Percentiles rank a stretch among this genome's conserved stretches.
These are phyloP conservation scores for Hapsidospora chrysogenum DNA, from an alignment of 495 filamentous ascomycete species.

Conservation along the genomic window DNA sequence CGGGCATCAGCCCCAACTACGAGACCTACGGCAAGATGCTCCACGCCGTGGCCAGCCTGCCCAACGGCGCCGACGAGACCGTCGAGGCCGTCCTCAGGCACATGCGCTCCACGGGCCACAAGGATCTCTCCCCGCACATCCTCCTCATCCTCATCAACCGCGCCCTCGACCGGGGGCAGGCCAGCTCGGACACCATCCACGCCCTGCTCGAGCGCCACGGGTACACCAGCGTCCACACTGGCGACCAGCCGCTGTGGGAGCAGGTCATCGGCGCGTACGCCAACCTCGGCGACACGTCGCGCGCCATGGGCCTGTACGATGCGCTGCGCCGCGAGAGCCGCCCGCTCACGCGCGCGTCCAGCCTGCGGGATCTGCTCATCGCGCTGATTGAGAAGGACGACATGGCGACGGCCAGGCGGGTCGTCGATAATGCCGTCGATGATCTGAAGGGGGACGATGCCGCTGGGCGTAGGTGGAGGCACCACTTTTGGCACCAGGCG, in stretches of 20 bases:
- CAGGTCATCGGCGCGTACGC: conserved; percentile 49
- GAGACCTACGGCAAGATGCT: conserved; percentile 47
- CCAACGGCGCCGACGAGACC: conserved; percentile 22
- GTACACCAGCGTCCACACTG: conserved; percentile 28
- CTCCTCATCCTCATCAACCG: conserved; percentile 52
- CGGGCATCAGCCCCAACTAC: conserved; percentile 35
- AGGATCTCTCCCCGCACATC: conserved; percentile 35
- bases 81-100: conserved; percentile 43
- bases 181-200: conserved; percentile 27
- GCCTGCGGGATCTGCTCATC: conserved; percentile 27
- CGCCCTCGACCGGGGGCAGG: conserved; percentile 34
- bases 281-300: conserved; percentile 23
- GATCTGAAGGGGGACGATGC: conserved; percentile 11
- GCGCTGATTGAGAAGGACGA: conserved; percentile 27
- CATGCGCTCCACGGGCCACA: conserved; percentile 33
- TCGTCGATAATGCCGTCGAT: conserved; percentile 17
- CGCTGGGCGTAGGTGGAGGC: conserved; percentile 19
- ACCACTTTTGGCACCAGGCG: conserved; percentile 26
- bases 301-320: conserved; percentile 33
- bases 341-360: conserved; percentile 21
- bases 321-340: conserved; percentile 20
- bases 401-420: conserved; percentile 13
- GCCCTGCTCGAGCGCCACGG: conserved; percentile 54
- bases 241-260: conserved; percentile 52
- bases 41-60: conserved; percentile 34